Evolutionary conservation across 129 eudicot genomes (phyloP).

Genomic region (Lactuca saligna): DNA sequence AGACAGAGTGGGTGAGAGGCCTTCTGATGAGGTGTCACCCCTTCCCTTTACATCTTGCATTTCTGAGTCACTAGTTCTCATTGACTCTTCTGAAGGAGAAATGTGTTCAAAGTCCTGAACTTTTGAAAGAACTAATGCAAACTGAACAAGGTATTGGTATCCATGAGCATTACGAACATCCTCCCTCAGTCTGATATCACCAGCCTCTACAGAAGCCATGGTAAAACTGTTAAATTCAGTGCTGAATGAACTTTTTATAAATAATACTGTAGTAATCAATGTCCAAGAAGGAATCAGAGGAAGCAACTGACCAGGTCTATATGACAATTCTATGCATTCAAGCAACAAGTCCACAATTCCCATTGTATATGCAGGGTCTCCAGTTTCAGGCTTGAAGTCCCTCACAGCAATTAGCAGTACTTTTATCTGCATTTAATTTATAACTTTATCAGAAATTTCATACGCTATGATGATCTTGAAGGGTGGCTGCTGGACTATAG

Average conservation of each 20-base stretch:
- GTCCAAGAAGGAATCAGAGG: conserved; percentile 13
- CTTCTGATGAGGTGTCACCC: conserved; percentile 41
- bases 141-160: conserved; percentile 88
- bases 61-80: conserved; percentile 24
- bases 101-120: conserved; percentile 35
- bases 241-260: background rate
- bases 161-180: conserved; percentile 98
- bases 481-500: background rate
- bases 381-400: conserved; percentile 76
- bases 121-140: conserved; percentile 80
- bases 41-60: conserved; percentile 29
- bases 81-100: conserved; percentile 29
- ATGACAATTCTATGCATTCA: conserved; percentile 88
- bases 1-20: conserved; percentile 75
- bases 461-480: background rate
- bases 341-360: conserved; percentile 94
- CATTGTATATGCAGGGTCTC: conserved; percentile 93
- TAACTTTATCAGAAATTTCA: conserved; percentile 18
- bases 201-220: conserved; percentile 61
- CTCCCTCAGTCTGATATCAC: conserved; percentile 86
- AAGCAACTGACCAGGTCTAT: conserved; percentile 75
- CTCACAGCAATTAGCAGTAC: conserved; percentile 80
- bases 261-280: background rate
- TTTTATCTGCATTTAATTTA: conserved; percentile 61
- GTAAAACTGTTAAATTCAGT: background rate